Base-by-base conservation (phyloP, 768 basidiomycete genomes). In the Tylopilus balloui region DNA sequence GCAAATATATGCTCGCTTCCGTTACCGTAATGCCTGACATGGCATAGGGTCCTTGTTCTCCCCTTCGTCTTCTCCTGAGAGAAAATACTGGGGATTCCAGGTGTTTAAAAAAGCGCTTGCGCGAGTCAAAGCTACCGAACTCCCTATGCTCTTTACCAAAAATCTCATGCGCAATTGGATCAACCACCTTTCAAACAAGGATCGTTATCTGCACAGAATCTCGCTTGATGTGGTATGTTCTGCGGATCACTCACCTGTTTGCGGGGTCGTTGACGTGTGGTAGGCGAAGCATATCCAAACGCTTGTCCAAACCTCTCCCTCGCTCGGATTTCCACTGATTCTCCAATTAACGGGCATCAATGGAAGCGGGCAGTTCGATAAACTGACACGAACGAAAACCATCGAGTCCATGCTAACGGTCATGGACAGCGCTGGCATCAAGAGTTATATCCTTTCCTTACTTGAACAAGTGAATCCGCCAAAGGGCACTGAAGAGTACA, bases 151-250 rank as follows among this genome's bases (percentile, higher is more conserved):
- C 28, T 93, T 99, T 66, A 94, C 90, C 17, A 86, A 86, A 59
- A 93, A 96, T 65, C 89, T 96, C 61, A 93, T 97, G 88, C 84
- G 92, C 31, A 86, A 86, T 31, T 95, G 94, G 91, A 94, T 95
- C 51, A 95, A 95, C 63, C 93, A 98, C 66, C 76, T 99, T 19
- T 88, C 91, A 0, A 84, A 89, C 46, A 77, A 77, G 38, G 94
- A 97, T 66, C 80, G 92, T 43, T 87, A 92, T 63, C 70, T 98
- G 39, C 89, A 95, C 72, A 93, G 91, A 68, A 84, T 86, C 15
- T 91, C 95, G 2, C 78, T 78, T 50, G 83, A 89, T 66, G 84
- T 91, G 63, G 95, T 88, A 58, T 37, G 84, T 52, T 36, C 14
- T 2, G 31, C 37, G 27, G 10, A 36, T 48, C 42, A 21, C 38